Conservation (phyloP, 2,329 filamentous ascomycete species). For the Claviceps cyperi region DNA sequence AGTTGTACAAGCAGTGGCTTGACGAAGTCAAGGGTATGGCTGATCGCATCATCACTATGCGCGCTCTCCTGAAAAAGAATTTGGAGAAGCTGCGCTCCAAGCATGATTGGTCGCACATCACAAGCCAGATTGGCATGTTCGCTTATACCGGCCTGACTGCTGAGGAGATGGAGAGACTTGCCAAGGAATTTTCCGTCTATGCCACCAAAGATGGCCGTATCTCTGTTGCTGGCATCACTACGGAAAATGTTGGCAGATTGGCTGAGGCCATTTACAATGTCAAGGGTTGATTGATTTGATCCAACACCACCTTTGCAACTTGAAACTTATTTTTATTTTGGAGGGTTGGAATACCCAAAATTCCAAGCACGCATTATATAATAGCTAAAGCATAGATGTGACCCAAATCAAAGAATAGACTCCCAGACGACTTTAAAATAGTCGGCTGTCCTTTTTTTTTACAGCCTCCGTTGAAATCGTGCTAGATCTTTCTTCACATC, state of each 20-base stretch:
- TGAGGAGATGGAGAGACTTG: slow-evolving; percentile 81
- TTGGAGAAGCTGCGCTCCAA: slow-evolving; percentile 88
- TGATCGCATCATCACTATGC: slow-evolving; percentile 98
- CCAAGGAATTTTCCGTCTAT: slow-evolving; percentile 95
- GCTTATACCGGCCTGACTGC: slow-evolving; percentile 88
- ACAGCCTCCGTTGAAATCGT: slow-evolving; percentile 11
- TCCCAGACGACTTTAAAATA: not conserved
- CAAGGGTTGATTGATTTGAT: slow-evolving; percentile 39
- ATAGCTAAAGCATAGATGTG: not conserved
- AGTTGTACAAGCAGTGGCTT: slow-evolving; percentile 86
- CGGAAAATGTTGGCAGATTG: slow-evolving; percentile 62
- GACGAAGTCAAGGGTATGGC: slow-evolving; percentile 97
- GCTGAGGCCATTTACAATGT: slow-evolving; percentile 77
- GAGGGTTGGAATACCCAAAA: no score
- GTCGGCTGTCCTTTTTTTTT: not conserved
- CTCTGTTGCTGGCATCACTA: slow-evolving; percentile 73
- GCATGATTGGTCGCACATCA: slow-evolving; percentile 98
- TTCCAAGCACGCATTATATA: not conserved
- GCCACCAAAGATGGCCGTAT: slow-evolving; percentile 87
- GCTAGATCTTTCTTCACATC: slow-evolving; percentile 35
- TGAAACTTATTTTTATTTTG: not conserved
- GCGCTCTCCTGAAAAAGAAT: slow-evolving; percentile 83
- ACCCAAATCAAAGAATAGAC: not conserved
- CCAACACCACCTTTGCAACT: not conserved
- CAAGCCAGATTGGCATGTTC: slow-evolving; percentile 98